Conservation (phyloP, 441 rosid genomes). For the Brassica hybrid region DNA sequence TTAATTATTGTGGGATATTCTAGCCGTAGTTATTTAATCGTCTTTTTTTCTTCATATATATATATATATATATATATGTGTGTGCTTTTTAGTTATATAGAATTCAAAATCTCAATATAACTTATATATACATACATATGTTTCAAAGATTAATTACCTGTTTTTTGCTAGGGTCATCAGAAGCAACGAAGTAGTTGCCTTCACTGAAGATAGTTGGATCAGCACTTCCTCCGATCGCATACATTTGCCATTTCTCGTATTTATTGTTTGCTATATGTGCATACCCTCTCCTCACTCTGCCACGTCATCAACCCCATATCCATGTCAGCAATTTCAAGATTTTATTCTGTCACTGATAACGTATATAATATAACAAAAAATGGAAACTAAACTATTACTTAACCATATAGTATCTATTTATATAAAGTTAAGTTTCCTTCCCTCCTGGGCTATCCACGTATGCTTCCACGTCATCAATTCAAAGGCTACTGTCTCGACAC, state of each 20-base stretch:
- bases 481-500: too few relatives aligned
- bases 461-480: too few relatives aligned
- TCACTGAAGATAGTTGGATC: slow-evolving; percentile 74
- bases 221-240: slow-evolving; percentile 72
- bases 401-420: too few relatives aligned
- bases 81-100: too few relatives aligned
- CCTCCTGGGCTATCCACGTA: too few relatives aligned
- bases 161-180: slow-evolving; percentile 44
- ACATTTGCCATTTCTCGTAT: slow-evolving; percentile 70
- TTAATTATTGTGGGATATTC: too few relatives aligned
- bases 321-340: slow-evolving; percentile 27
- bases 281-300: slow-evolving; percentile 64
- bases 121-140: background rate
- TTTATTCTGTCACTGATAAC: background rate
- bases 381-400: too few relatives aligned
- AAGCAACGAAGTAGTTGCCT: slow-evolving; percentile 66
- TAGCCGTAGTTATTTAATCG: background rate
- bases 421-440: too few relatives aligned
- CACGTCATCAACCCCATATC: slow-evolving; percentile 19
- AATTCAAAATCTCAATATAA: too few relatives aligned
- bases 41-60: too few relatives aligned
- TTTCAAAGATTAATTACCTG: slow-evolving; percentile 35
- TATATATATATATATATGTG: too few relatives aligned
- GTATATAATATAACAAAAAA: too few relatives aligned
- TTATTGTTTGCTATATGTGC: slow-evolving; percentile 73